Conservation (phyloP, 2,329 filamentous ascomycete genomes). For the Purpureocillium lavendulum region DNA sequence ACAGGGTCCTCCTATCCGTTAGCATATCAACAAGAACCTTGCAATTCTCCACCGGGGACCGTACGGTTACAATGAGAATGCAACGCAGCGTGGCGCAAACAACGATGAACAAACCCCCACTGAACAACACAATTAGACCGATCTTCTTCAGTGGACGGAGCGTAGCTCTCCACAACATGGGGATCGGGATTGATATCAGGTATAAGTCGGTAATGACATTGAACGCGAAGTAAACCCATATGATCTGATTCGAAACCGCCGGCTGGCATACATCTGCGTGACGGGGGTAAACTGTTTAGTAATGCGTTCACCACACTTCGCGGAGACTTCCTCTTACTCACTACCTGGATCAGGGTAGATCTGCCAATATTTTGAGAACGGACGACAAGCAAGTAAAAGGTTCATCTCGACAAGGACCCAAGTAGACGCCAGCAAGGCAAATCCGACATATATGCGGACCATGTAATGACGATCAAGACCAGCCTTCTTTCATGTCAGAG, state of each 20-base stretch:
- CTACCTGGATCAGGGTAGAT: slow-evolving; percentile 49
- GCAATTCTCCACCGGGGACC: slow-evolving; percentile 1
- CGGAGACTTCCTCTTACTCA: slow-evolving; percentile 23
- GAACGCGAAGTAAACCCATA: slow-evolving; percentile 40
- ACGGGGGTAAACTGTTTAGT: too few species aligned
- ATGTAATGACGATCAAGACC: slow-evolving; percentile 31
- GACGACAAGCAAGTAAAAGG: slow-evolving; percentile 43
- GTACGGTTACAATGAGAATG: slow-evolving; percentile 18
- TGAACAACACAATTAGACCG: slow-evolving; percentile 28
- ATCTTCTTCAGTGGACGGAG: slow-evolving; percentile 27
- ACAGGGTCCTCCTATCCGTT: slow-evolving; percentile 24
- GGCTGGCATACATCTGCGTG: slow-evolving; percentile 35
- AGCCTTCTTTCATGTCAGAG: slow-evolving; percentile 15
- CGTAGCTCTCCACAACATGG: slow-evolving; percentile 34
- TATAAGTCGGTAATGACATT: slow-evolving; percentile 51
- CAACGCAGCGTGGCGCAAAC: slow-evolving; percentile 27
- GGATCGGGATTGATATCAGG: slow-evolving; percentile 48
- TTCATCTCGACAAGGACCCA: slow-evolving; percentile 41
- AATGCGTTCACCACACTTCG: too few species aligned
- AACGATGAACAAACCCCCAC: slow-evolving; percentile 30
- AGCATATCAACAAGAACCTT: background rate
- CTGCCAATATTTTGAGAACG: slow-evolving; percentile 48
- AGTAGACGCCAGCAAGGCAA: slow-evolving; percentile 36
- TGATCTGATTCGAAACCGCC: slow-evolving; percentile 39
- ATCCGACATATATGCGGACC: slow-evolving; percentile 39